Evolutionary conservation across 2,329 filamentous ascomycete species (phyloP).

Genomic region (Metarhizium humberi): DNA sequence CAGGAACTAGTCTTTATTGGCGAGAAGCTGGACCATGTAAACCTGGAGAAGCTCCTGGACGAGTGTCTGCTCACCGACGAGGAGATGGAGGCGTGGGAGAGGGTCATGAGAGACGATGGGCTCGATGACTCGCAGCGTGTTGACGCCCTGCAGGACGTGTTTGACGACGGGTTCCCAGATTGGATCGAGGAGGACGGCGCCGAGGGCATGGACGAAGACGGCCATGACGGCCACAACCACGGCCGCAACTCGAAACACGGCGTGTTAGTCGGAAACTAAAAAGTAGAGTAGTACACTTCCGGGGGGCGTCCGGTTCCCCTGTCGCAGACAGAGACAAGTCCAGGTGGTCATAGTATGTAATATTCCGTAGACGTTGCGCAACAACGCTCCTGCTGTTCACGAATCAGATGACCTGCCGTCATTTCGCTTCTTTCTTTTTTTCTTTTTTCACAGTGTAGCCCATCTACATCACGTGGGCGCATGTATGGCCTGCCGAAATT

Average conservation of each 20-base stretch:
- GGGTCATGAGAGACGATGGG: constrained; percentile 36
- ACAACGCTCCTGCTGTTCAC: too few relatives aligned
- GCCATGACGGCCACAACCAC: constrained; percentile 9
- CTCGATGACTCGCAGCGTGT: constrained; percentile 28
- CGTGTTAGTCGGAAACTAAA: background rate
- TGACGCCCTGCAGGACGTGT: constrained; percentile 37
- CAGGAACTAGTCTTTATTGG: constrained; percentile 70
- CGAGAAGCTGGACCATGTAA: constrained; percentile 46
- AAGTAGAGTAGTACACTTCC: background rate
- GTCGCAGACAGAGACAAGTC: too few relatives aligned
- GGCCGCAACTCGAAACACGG: constrained; percentile 1
- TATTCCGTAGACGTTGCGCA: too few relatives aligned
- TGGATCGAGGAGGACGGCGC: constrained; percentile 37
- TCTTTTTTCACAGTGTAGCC: too few relatives aligned
- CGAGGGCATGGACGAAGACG: constrained; percentile 23
- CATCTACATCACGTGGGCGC: too few relatives aligned
- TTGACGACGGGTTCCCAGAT: constrained; percentile 51
- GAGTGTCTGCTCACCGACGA: constrained; percentile 50
- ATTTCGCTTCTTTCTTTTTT: too few relatives aligned
- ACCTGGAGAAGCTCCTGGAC: constrained; percentile 46
- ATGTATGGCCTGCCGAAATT: background rate
- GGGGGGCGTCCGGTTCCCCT: too few relatives aligned
- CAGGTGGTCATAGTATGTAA: too few relatives aligned
- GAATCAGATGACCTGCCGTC: too few relatives aligned
- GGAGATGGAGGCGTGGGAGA: constrained; percentile 46